Base-by-base conservation (phyloP, 331 rosid species). In the Pyrus hybrid region DNA sequence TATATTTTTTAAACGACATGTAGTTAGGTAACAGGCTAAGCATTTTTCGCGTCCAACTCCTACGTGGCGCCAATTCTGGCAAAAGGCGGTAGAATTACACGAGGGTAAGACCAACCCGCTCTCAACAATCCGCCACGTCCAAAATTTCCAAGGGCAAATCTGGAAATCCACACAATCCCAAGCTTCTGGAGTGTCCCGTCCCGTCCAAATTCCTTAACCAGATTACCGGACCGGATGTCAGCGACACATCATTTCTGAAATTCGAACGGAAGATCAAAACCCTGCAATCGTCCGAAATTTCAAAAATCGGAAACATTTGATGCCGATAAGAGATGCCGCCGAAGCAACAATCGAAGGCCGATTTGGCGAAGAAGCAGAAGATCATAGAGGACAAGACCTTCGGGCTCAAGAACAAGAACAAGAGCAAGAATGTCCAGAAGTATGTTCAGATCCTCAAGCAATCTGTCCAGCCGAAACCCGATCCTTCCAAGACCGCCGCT, bases 351-450 rank as follows among this genome's bases (percentile, higher is more conserved):
- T 72, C 96, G 2, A 95, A 92, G 80, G 83, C 88, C 73, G 97
- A 95, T 62, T 0, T 87, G 85, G 97, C 99, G 68, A 95, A 95
- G 93, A 95, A 95, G 93, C 97, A 92, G 97, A 95, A 92, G 86
- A 12, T 90, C 74, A 93, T 92, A 20, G 99, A 95, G 84, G 99
- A 95, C 86, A 95, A 95, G 89, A 95, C 99, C 53, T 95, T 95
- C 83, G 97, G 96, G 67, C 96, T 95, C 56, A 90, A 95, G 83
- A 92, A 95, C 92, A 95, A 95, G 78, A 95, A 90, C 88, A 95
- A 95, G 83, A 92, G 99, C 84, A 95, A 95, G 71, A 86, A 81
- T 72, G 97, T 95, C 18, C 97, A 92, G 83, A 92, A 95, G 72
- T 92, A 92, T 41, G 99, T 95, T 30, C 97, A 92, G 84, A 89